These are phyloP conservation scores for Boeremia lycopersici DNA, from an alignment of 2,329 filamentous ascomycete species.

Conservation along the genomic window DNA sequence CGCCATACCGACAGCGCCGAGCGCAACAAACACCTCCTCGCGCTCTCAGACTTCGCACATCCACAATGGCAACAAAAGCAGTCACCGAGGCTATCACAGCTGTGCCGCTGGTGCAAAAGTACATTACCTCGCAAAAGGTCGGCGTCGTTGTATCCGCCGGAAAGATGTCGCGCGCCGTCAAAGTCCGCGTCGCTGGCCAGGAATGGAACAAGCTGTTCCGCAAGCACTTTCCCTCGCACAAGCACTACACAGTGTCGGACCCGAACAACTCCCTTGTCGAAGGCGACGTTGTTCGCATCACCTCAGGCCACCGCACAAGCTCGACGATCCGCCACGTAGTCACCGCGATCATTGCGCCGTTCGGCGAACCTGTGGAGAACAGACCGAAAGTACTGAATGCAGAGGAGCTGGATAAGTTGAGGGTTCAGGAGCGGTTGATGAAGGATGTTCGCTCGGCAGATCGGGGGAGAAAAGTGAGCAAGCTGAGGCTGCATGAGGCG, in stretches of 20 bases:
- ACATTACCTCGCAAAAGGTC: conserved; percentile 39
- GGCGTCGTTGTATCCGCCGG: conserved; percentile 80
- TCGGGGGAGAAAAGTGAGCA: conserved; percentile 36
- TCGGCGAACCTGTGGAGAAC: conserved; percentile 66
- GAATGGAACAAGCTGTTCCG: conserved; percentile 74
- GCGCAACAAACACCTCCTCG: conserved; percentile 13
- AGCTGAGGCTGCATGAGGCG: conserved; percentile 36
- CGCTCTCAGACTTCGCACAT: conserved; percentile 6
- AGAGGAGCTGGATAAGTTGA: conserved; percentile 64
- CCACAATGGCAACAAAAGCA: conserved; percentile 32
- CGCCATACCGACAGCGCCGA: neutral
- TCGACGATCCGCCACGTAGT: conserved; percentile 76
- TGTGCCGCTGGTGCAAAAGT: conserved; percentile 33
- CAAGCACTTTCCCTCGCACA: conserved; percentile 72
- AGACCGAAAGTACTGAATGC: conserved; percentile 69
- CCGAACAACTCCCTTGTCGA: conserved; percentile 73
- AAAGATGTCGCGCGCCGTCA: conserved; percentile 78
- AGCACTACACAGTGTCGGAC: conserved; percentile 76
- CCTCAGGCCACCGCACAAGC: conserved; percentile 68
- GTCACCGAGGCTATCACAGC: conserved; percentile 25
- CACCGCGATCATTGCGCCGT: conserved; percentile 74
- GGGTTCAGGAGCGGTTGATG: conserved; percentile 60
- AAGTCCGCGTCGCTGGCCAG: conserved; percentile 73
- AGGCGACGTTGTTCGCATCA: conserved; percentile 77
- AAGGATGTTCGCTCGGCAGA: conserved; percentile 63